Evolutionary conservation across 768 basidiomycete genomes (phyloP), one percentile per base, ranked within the genome.

Genomic region (Boletus fagicola): DNA sequence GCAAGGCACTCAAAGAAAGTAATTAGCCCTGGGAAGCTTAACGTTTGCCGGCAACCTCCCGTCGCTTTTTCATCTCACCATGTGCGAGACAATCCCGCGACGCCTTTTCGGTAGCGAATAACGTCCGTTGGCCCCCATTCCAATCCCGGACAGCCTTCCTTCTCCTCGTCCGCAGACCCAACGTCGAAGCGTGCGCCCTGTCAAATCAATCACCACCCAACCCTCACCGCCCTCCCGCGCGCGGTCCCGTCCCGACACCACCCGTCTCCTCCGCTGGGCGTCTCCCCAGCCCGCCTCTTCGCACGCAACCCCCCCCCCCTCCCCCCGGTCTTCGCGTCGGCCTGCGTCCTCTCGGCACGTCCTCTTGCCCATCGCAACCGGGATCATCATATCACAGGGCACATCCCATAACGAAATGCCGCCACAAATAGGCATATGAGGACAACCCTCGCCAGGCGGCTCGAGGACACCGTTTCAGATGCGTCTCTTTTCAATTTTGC

Each of bases 21-120:
- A 68, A 67, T 69, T 63, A 64, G 57, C 51, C 66, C 66, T 73
- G 71, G 71, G 72, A 72, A 72, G 67, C 52, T 63, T 68, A 71
- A 66, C 66, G 51, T 66, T 65, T 73, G 68, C 72, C 71, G 72
- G 70, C 60, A 68, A 68, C 61, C 56, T 60, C 62, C 51, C 62
- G 64, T 60, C 58, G 61, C 54, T 46, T 63, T 63, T 69, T 66
- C 64, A 64, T 68, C 66, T 70, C 63, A 67, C 50, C 63, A 62
- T 60, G 60, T 61, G 66, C 60, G 63, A 65, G 63, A 59, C 62
- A 62, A 64, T 66, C 63, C 69, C 59, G 66, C 65, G 72, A 71
- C 63, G 53, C 63, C 62, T 64, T 66, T 49, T 72, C 72, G 72
- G 72, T 67, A 74, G 74, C 75, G 74, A 75, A 73, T 61, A 71